Base-by-base conservation (phyloP, 2,329 filamentous ascomycete genomes). In the Penicillium sp. region DNA sequence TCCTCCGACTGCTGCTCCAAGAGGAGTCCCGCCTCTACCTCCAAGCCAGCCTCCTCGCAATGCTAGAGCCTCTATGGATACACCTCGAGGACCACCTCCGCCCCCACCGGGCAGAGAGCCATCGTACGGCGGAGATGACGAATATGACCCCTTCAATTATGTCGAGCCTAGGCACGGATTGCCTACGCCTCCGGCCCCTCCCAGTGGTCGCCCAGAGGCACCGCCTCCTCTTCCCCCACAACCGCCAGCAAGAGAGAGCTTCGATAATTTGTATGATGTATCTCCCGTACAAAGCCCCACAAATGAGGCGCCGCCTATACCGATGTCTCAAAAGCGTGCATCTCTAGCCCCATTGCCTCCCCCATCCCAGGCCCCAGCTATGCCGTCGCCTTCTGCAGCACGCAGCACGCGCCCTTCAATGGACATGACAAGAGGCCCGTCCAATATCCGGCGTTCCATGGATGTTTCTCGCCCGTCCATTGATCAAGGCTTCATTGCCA, bases 401-500 rank as follows among this genome's bases (percentile, higher is more conserved):
- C 65, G 75, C 66, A 71, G 76, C 62, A 71, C 76, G 29, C 82
- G 86, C 49, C 83, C 85, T 68, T 91, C 89, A 13, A 67, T 87
- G 51, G 90, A 95, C 67, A 76, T 87, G 13, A 78, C 82, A 35
- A 82, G 88, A 58, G 76, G 75, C 16, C 71, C 78, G 27, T 76
- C 76, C 4, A 77, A 74, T 52, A 70, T 78, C 26, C 82, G 87
- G 54, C 77, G 82, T 57, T 96, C 92, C 3, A 85, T 90, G 74
- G 95, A 99, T 64, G 79, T 90, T 55, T 76, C 83, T 39, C 86
- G 93, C 47, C 88, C 90, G 1, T 89, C 88, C 6, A 83, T 87
- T 57, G 90, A 93, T 63, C 87, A 88, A 45, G 90, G 91, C 1
- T 96, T 87, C 69, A 93, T 98, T 60, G 95, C 95, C 42, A 88